Evolutionary conservation across 257 asterid genomes (phyloP), one percentile per base, ranked within the genome.

Genomic region (Scutellaria galericulata): DNA sequence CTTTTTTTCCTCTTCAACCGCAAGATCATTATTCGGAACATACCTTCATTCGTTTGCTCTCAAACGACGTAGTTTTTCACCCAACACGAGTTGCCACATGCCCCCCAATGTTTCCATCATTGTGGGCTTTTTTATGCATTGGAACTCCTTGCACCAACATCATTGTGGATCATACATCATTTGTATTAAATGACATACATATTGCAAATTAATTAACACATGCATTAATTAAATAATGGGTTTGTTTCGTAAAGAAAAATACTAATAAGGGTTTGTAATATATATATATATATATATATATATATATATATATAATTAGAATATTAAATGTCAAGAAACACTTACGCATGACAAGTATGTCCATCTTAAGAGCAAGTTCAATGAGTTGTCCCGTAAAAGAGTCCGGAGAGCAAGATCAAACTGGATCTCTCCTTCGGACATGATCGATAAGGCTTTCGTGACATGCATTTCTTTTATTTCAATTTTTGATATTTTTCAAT

Each of bases 121-220:
- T 5, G 79, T 6, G 0, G 82, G 81, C 63, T 83, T 85, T 31
- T 27, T 58, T 14, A 74, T 47, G 31, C 78, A 83, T 2, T 83
- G 71, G 44, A 71, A 79, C 90, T n/a, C 90, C 90, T 9, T 68
- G 54, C 66, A 81, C 82, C 37, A 83, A 11, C 7, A 77, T 60
- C 79, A 47, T 48, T 7, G 62, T 74, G 5, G 72, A 22, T 59
- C 59, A 8, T 55, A 68, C 63, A 79, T 58, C 76, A 85, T 87
- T 85, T 3, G 37, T 31, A 31, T 31, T 31, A 3, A 2, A 31
- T 31, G 2, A 31, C 5, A 31, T 31, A 2, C 2, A 31, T n/a
- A n/a, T n/a, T 4, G 37, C 3, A 31, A 0, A 31, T 24, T 24
- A 4, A 31, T 24, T 24, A 24, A 24, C 1, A 0, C 0, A 1